Evolutionary conservation across 768 basidiomycete genomes (phyloP), one percentile per base, ranked within the genome.

Genomic region (Pleurotus citrinopileatus): DNA sequence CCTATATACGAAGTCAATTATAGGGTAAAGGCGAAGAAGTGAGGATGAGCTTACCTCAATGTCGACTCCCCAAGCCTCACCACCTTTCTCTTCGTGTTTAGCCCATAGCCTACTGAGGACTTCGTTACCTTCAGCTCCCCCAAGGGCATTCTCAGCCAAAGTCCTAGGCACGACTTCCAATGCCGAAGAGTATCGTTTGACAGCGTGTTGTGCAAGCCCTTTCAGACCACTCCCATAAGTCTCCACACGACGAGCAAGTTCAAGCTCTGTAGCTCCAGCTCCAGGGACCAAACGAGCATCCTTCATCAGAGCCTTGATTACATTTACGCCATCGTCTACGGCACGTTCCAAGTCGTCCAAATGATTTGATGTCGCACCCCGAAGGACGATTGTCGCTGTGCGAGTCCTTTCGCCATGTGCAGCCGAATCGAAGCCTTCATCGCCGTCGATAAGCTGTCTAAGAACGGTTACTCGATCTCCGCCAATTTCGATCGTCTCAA

Each of bases 391-490:
- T 13, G 96, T 99, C 25, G 97, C 89, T 36, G 93, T 98, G 34
- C 83, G 77, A 5, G 91, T 90, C 69, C 85, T 88, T 66, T 95
- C 93, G 0, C 76, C 75, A 15, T 70, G 67, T 8, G 69, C 57
- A 26, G 65, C 58, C 1, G 81, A 70, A 62, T 86, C 79, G 59
- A 80, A 86, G 19, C 82, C 87, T 3, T 75, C 76, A 12, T 92
- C 87, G 25, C 85, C 89, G 13, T 71, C 71, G 2, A 73, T 63
- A 17, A 91, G 81, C 66, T 99, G 97, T 13, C 97, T 80, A 55
- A 99, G 82, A 0, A 99, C 97, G 0, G 95, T 98, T 46, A 98
- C 97, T 54, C 96, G 87, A 73, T 99, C 97, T 4, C 97, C 96
- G 40, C 97, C 97, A 62, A 99, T 88, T 69, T 99, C 97, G 55